Evolutionary conservation across 129 eudicot species (phyloP), one percentile per base, ranked within the genome.

Genomic region (Solidago caesia): DNA sequence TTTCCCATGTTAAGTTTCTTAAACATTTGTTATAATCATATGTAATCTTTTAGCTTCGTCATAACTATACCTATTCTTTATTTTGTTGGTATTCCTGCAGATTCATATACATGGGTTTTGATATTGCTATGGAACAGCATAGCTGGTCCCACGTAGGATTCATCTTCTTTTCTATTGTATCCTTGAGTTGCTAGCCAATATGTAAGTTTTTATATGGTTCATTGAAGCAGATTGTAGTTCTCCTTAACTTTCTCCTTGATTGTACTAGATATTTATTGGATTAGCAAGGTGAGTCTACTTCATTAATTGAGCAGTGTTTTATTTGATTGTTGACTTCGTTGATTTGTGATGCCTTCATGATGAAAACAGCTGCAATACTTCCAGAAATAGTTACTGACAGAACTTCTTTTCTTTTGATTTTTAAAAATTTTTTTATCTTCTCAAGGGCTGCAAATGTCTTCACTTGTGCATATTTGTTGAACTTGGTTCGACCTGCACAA

Each of bases 31-130:
- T 52, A 55, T 57, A 71, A 7, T 51, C 4, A 26, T 33, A 6
- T 75, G 5, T 42, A 29, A 64, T 52, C 29, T 16, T 68, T 47
- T 77, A 5, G 56, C 13, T 60, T 61, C 42, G 60, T 56, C 10
- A n/a, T n/a, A 60, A 9, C 6, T 63, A 39, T 53, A 43, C 44
- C 44, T 29, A 64, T 42, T 63, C 25, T 66, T 49, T 16, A 4
- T 53, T 49, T 11, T 48, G 53, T 64, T 64, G 15, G 58, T 71
- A 71, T 8, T 59, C 46, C 6, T 71, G 86, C 97, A 95, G 99
- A 83, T 95, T 95, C 78, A 95, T 95, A 76, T 95, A 95, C 90
- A 95, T 95, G 99, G 99, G 99, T 44, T 89, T 95, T 81, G 99
- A 95, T 84, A 95, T 95, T 82, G 99, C 96, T 80, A 95, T 95